These are phyloP conservation scores for Aspergillus luchuensis DNA, from an alignment of 2,329 filamentous ascomycete species.

Conservation along the genomic window DNA sequence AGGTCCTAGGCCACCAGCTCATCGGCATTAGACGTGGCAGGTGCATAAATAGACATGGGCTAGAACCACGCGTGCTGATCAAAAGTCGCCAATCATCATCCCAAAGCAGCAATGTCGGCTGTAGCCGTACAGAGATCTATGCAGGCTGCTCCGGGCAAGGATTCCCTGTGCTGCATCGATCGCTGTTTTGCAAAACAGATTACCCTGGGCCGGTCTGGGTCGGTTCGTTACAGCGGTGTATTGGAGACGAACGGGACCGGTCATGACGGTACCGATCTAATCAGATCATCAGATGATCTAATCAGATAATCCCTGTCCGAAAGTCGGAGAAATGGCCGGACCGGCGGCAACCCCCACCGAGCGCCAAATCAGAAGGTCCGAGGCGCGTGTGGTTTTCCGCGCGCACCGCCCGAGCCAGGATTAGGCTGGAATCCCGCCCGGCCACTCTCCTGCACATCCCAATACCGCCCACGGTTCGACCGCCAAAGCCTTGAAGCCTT, in stretches of 20 bases:
- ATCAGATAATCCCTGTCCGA: slow-evolving; percentile 27
- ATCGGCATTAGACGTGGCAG: background rate
- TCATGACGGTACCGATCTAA: slow-evolving; percentile 21
- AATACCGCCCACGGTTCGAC: background rate
- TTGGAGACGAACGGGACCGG: background rate
- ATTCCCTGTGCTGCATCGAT: background rate
- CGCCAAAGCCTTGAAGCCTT: background rate
- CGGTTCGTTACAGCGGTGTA: background rate
- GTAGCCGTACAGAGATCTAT: background rate
- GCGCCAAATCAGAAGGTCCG: background rate
- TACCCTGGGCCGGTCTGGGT: background rate
- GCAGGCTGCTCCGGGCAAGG: background rate
- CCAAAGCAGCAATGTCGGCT: background rate
- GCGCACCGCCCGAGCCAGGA: slow-evolving; percentile 1
- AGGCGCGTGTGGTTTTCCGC: slow-evolving; percentile 12
- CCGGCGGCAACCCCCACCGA: slow-evolving; percentile 7
- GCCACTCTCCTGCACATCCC: background rate
- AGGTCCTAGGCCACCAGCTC: background rate
- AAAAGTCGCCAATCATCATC: background rate
- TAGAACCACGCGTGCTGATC: background rate
- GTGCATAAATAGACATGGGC: background rate
- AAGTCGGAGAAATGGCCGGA: slow-evolving; percentile 19
- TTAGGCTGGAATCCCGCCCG: background rate
- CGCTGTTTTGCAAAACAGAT: background rate
- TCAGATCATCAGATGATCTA: slow-evolving; percentile 35